These are phyloP conservation scores for Verticillium albo-atrum DNA, from an alignment of 2,329 filamentous ascomycete species.

Conservation along the genomic window DNA sequence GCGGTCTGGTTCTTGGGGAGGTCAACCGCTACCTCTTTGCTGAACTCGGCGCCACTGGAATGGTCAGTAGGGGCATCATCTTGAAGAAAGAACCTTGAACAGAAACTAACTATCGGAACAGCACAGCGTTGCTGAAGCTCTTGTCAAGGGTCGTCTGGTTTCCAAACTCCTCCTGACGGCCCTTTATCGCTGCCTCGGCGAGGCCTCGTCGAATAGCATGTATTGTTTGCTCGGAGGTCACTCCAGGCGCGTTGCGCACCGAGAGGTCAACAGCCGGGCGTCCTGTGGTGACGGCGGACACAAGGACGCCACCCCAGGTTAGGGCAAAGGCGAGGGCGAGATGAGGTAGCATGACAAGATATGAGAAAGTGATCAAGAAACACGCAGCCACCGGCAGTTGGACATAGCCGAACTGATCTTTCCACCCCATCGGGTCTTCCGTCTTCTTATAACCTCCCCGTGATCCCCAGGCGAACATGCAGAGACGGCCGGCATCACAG, in stretches of 20 bases:
- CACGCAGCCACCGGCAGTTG: background rate
- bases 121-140: constrained; percentile 31
- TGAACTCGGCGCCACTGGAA: background rate
- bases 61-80: rapidly evolving
- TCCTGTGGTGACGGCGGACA: background rate
- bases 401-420: no score
- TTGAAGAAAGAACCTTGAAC: background rate
- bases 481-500: background rate
- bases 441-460: background rate
- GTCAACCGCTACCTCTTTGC: constrained; percentile 5
- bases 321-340: background rate
- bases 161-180: constrained; percentile 2
- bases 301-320: background rate
- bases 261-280: constrained; percentile 1
- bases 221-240: constrained; percentile 2
- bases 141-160: constrained; percentile 29
- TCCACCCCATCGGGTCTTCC: background rate
- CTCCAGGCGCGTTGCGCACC: constrained; percentile 1
- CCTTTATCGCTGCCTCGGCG: background rate
- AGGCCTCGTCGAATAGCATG: constrained; percentile 3
- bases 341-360: background rate
- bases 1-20: constrained; percentile 12
- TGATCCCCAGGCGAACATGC: background rate
- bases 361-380: background rate
- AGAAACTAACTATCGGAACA: constrained; percentile 27